phyloP scores from a whole-genome alignment of 1,284 basidiomycete genomes.

The Cryptococcus neoformans region DNA sequence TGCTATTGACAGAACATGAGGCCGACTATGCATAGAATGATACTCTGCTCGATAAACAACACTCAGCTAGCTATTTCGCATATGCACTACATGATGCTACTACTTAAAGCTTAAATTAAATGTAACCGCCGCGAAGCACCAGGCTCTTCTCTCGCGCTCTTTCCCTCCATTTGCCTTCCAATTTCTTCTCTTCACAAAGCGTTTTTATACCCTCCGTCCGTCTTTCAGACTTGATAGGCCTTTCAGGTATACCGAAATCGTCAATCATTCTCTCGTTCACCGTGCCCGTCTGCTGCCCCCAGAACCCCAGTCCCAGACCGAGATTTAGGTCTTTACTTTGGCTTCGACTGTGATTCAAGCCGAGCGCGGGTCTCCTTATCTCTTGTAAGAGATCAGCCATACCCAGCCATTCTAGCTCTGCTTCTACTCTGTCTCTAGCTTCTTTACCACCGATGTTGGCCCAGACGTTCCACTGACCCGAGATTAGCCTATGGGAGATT shows the following conservation, averaged over 20 bases:
- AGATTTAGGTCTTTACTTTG: not conserved
- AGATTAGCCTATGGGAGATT: conserved; percentile 24
- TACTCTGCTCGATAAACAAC: too few relatives aligned
- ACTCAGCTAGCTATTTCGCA: too few relatives aligned
- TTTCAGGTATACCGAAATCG: not conserved
- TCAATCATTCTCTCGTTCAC: too few relatives aligned
- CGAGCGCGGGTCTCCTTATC: conserved; percentile 3
- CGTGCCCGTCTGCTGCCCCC: not conserved
- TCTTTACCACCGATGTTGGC: not conserved
- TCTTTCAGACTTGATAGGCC: not conserved
- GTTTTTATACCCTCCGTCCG: not conserved
- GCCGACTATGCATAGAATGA: too few relatives aligned
- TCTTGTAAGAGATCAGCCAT: conserved; percentile 19
- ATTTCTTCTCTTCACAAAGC: not conserved
- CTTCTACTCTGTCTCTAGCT: conserved; percentile 14
- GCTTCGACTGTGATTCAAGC: not conserved
- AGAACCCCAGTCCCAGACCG: not conserved
- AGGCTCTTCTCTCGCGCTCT: conserved; percentile 9
- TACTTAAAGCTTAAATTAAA: not conserved
- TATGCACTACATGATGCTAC: too few relatives aligned
- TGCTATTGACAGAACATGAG: too few relatives aligned
- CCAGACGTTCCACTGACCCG: conserved; percentile 17
- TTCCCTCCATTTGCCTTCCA: conserved; percentile 1
- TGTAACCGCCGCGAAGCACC: conserved; percentile 12
- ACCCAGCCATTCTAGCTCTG: conserved; percentile 26